Evolutionary conservation across 2,329 filamentous ascomycete genomes (phyloP), one percentile per base, ranked within the genome.

Genomic region (Cladosporium colombiae): DNA sequence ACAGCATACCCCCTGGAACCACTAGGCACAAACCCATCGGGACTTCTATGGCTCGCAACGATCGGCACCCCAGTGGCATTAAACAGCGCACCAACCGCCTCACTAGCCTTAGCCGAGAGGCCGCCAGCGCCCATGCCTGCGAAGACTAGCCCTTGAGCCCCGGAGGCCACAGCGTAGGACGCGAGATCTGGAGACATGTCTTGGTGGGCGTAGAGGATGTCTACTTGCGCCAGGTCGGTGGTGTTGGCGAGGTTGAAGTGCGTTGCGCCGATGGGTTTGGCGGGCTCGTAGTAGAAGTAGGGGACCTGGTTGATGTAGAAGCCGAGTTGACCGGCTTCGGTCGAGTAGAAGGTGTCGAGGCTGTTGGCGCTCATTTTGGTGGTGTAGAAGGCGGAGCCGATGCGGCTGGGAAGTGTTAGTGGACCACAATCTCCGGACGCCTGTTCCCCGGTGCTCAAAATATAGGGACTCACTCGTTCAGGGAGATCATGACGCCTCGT

Each of bases 281-380:
- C 78, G 0, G 86, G 79, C 11, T 81, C 79, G 70, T 82, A 89
- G 79, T 84, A 89, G 79, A 88, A 89, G 70, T 84, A 82, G 0
- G 87, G 86, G 44, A 82, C 79, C 65, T 86, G 80, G 70, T 86
- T 83, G 71, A 87, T 81, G 73, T 89, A 84, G 65, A 81, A 79
- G 40, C 87, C 87, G 0, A 89, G 78, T 67, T 82, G 82, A 1
- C 86, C 85, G 69, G 81, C 80, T 75, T 89, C 87, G 16, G 78
- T 78, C 1, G 83, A 81, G 72, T 82, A 83, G 81, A 89, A 89
- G 8, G 86, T 87, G 71, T 89, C 87, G 58, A 88, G 78, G 1
- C 83, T 81, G 76, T 89, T 89, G 59, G 86, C 85, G 70, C 88
- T 85, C 35, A 83, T 86, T 77, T 89, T 89, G 62, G 84, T 85